Evolutionary conservation across 306 rosid genomes (phyloP).

Genomic region (Citrullus amarus): DNA sequence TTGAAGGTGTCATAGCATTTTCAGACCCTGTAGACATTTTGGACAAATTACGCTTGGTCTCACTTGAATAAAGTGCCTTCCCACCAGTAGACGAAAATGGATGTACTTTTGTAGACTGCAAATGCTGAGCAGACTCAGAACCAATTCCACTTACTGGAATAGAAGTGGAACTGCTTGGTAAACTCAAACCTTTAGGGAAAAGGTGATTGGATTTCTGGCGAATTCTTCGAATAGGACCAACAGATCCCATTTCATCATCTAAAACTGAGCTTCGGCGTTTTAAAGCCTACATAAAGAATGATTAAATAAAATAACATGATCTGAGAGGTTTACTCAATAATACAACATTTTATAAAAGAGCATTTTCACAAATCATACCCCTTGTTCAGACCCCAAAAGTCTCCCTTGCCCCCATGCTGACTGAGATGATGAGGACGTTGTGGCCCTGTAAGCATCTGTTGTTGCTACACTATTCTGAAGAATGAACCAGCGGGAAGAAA

Average conservation of each 20-base stretch:
- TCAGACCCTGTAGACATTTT: conserved; percentile 34
- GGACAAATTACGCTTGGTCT: conserved; percentile 19
- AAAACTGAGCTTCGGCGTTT: conserved; percentile 57
- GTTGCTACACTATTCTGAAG: conserved; percentile 36
- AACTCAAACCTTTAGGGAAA: conserved; percentile 44
- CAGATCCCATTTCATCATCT: conserved; percentile 71
- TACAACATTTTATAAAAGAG: conserved; percentile 3
- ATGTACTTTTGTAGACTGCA: conserved; percentile 12
- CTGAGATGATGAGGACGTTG: conserved; percentile 45
- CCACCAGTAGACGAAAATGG: conserved; percentile 27
- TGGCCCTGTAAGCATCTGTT: conserved; percentile 28
- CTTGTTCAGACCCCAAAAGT: conserved; percentile 38
- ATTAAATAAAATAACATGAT: conserved; percentile 5
- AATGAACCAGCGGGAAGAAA: conserved; percentile 4
- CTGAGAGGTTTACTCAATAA: neutral
- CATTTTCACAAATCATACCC: conserved; percentile 31
- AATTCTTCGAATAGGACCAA: conserved; percentile 68
- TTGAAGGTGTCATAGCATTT: conserved; percentile 25
- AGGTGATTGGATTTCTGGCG: conserved; percentile 68
- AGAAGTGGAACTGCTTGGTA: conserved; percentile 31
- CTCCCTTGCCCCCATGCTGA: conserved; percentile 34
- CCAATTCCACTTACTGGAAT: conserved; percentile 22
- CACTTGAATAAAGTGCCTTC: conserved; percentile 26
- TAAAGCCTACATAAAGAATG: conserved; percentile 29
- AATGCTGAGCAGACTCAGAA: conserved; percentile 24